Percentiles rank a stretch among this genome's conserved stretches.
Evolutionary conservation across 768 basidiomycete species (phyloP).

Genomic region (Inosperma sp.): DNA sequence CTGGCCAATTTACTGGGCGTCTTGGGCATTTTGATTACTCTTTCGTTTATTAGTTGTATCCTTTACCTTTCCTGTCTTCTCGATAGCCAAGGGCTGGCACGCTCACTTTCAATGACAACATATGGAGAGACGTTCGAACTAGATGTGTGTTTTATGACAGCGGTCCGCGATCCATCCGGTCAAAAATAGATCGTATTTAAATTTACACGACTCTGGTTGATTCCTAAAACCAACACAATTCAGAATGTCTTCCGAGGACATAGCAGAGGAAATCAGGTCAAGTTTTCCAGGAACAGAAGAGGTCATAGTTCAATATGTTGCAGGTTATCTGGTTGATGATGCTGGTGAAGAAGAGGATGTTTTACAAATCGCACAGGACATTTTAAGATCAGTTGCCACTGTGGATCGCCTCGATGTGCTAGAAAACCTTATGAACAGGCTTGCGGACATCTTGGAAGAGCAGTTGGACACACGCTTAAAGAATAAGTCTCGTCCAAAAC

Average conservation of each 20-base stretch:
- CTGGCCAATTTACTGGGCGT: conserved; percentile 6
- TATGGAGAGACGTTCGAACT: too few species aligned
- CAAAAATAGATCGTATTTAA: too few species aligned
- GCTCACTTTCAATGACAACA: too few species aligned
- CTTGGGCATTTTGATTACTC: not conserved
- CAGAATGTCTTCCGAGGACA: conserved; percentile 74
- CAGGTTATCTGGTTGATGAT: conserved; percentile 87
- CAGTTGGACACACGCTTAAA: conserved; percentile 55
- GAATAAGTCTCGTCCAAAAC: conserved; percentile 56
- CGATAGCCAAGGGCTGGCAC: conserved; percentile 1
- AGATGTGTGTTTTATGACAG: too few species aligned
- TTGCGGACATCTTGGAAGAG: conserved; percentile 61
- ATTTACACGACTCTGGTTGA: not conserved
- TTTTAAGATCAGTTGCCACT: conserved; percentile 75
- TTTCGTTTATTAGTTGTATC: not conserved
- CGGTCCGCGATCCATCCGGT: too few species aligned
- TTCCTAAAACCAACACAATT: not conserved
- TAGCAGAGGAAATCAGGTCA: conserved; percentile 72
- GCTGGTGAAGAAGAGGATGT: conserved; percentile 86
- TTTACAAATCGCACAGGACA: conserved; percentile 66
- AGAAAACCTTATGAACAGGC: conserved; percentile 60
- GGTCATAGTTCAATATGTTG: conserved; percentile 77
- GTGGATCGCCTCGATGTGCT: conserved; percentile 54
- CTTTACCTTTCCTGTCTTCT: not conserved
- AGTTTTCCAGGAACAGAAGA: conserved; percentile 77